phyloP scores from a whole-genome alignment of 768 basidiomycete genomes.

The Lentinula boryana region DNA sequence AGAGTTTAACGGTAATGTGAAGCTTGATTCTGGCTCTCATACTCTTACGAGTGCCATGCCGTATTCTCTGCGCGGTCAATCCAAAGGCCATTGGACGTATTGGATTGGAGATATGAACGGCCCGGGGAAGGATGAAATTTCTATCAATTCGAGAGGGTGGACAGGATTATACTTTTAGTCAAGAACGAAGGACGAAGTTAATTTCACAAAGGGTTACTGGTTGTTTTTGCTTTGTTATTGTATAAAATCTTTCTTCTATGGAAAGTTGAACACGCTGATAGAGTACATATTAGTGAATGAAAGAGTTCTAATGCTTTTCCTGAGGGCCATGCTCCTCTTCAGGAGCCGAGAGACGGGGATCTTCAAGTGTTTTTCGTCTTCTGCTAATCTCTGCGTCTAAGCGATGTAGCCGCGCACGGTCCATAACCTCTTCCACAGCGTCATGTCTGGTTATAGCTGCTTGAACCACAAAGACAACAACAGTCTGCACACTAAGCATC shows the following conservation, averaged over 20 bases:
- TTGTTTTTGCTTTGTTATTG: not conserved
- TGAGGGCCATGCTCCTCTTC: not conserved
- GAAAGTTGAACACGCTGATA: not conserved
- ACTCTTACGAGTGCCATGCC: slow-evolving; percentile 23
- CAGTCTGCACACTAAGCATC: slow-evolving; percentile 13
- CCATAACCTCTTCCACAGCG: slow-evolving; percentile 14
- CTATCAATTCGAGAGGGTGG: slow-evolving; percentile 39
- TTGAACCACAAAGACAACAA: slow-evolving; percentile 23
- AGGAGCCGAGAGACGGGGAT: slow-evolving; percentile 3
- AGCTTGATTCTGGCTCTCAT: slow-evolving; percentile 36
- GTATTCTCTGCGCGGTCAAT: slow-evolving; percentile 1
- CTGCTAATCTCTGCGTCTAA: not conserved
- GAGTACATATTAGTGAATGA: not conserved
- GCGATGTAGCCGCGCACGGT: not conserved
- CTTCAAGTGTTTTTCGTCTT: slow-evolving; percentile 1
- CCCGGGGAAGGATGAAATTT: slow-evolving; percentile 24
- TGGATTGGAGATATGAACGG: slow-evolving; percentile 34
- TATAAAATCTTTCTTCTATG: no score
- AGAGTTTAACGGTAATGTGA: slow-evolving; percentile 41
- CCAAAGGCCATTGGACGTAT: slow-evolving; percentile 31
- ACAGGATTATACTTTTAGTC: slow-evolving; percentile 37
- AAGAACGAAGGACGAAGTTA: not conserved
- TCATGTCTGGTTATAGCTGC: slow-evolving; percentile 19
- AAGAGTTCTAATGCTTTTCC: not conserved
- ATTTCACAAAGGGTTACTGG: not conserved